Percentiles rank a stretch among this genome's conserved stretches.
Conservation (phyloP, 495 filamentous ascomycete species). For the Margaritispora aquatica region DNA sequence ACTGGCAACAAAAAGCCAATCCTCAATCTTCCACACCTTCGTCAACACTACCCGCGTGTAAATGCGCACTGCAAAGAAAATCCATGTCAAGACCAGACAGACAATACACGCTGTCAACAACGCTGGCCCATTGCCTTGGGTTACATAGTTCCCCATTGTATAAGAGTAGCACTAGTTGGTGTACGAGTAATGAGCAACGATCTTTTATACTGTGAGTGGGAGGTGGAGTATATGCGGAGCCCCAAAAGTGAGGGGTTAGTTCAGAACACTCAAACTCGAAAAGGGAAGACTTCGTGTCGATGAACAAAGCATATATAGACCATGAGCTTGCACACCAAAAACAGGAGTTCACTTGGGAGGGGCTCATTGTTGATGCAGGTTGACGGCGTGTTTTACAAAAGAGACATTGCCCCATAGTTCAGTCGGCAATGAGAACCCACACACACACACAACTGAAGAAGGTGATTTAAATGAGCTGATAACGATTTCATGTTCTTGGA, state of each 20-base stretch:
- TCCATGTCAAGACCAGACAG: conserved; percentile 2
- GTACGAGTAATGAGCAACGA: not conserved
- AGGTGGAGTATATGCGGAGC: too few species aligned
- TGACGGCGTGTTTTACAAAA: not conserved
- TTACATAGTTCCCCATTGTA: not conserved
- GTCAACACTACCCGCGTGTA: conserved; percentile 6
- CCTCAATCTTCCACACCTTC: conserved; percentile 14
- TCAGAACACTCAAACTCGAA: not conserved
- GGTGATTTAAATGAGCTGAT: not conserved
- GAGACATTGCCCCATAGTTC: not conserved
- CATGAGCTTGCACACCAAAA: not conserved
- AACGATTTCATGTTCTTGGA: too few species aligned
- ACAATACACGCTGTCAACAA: conserved; percentile 4
- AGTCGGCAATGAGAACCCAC: not conserved
- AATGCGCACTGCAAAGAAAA: conserved; percentile 8
- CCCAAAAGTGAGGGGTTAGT: not conserved
- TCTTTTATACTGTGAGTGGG: not conserved
- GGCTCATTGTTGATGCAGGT: not conserved
- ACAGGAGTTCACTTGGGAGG: not conserved
- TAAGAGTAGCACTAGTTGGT: not conserved
- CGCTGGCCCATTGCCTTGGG: conserved; percentile 8
- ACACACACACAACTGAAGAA: not conserved
- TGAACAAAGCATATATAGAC: not conserved
- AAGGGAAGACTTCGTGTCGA: not conserved
- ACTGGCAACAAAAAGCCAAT: conserved; percentile 16